Base-by-base conservation (phyloP, 2,329 filamentous ascomycete species). In the Zymoseptoria tritici region DNA sequence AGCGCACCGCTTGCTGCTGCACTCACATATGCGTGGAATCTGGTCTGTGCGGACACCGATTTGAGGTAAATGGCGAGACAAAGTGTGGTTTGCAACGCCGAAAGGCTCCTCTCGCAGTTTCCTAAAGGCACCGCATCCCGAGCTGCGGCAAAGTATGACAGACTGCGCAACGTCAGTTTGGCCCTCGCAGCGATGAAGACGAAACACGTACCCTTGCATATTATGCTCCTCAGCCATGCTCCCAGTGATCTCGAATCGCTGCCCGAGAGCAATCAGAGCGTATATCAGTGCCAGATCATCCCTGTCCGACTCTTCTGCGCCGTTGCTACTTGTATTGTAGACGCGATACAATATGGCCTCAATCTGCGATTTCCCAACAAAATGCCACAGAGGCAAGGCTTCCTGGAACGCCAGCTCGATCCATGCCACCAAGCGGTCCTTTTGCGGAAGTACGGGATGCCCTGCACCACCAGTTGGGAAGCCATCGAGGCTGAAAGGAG, bases 31-130 rank as follows among this genome's bases (percentile, higher is more conserved):
- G 62, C 57, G 55, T 66, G 62, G 4, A 51, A 57, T 21, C 56
- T 52, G 16, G 56, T 55, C 11, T 54, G 57, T 4, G 63, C 60
- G 4, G 60, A 58, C 9, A 56, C 59, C 9, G 64, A 57, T 49
- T 63, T 64, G 24, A 62, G 52, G 31, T 62, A 66, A 11, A 66
- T 36, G n/a, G 62, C 60, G 46, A 66, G 52, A 42, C 62, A 66
- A 8, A 66, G 54, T 3, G 63, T 54, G 3, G 62, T 62, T 54
- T 64, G 64, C 6, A 66, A 13, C 9, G 62, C 59, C 2, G 60
- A 19, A n/a, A 66, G 55, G 49, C 57, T 63, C 21, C 61, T 54
- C 49, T 62, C 62, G 57, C 63, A 66, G 36, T 60, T 49, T 13
- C 49, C 53, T 8, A 65, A 22, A 7, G 63, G 60, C 1, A 62